Evolutionary conservation across 768 basidiomycete genomes (phyloP), one percentile per base, ranked within the genome.

Genomic region (Pleurotus ostreatus): DNA sequence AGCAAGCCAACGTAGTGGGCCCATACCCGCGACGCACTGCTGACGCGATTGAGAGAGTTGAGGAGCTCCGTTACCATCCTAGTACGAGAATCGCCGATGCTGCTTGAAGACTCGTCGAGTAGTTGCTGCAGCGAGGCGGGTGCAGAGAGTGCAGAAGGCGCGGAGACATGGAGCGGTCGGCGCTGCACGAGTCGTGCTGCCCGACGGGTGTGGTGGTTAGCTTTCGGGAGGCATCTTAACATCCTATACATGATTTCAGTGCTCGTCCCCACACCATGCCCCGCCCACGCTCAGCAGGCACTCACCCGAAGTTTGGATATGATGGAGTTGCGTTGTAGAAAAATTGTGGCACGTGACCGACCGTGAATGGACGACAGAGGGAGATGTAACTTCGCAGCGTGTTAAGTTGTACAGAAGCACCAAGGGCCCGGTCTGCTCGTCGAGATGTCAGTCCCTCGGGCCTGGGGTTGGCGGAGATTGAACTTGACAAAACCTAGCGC

Each of bases 11-110:
- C 70, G 68, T 92, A 92, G 62, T 74, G 71, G 25, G 74, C 67
- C 89, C 89, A 92, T 18, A 88, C 75, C n/a, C 74, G 72, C 12
- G 79, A 74, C 2, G 81, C 77, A 61, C 74, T 74, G 8, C 67
- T 67, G 37, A 67, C 57, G 18, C 61, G 67, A 23, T 39, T 62
- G 56, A 83, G 61, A 13, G 67, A 66, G 38, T 70, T 57, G 26
- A 61, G 64, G 37, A 77, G 67, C 44, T 72, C 68, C 2, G 60
- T 58, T 23, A 68, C 49, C 48, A 61, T 65, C 5, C 57, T 47
- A 9, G 18, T 18, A 22, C 57, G 57, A 23, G 56, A 16, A n/a
- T 18, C 37, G 39, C 38, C 25, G 7, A 12, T 12, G 34, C 41
- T 46, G 26, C 44, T 25, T 45, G 46, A 39, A 12, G 57, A 55